Evolutionary conservation across 192 early-diverging fungal genomes (phyloP).

Genomic region (Spizellomyces sp.): DNA sequence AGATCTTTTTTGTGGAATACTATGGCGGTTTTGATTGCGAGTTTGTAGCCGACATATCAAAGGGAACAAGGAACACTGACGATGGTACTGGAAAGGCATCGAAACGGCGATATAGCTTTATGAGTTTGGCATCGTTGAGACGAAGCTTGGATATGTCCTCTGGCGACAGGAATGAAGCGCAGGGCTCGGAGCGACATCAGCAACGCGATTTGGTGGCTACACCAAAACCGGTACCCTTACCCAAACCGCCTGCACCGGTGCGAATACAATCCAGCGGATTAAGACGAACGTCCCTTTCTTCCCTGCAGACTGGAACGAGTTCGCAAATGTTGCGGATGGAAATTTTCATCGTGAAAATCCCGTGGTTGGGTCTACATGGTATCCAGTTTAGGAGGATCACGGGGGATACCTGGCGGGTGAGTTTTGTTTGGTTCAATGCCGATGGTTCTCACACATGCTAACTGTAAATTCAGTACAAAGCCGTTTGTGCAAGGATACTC

Average conservation of each 20-base stretch:
- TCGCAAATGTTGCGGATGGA: slow-evolving; percentile 27
- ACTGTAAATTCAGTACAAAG: too few relatives aligned
- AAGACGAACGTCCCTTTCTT: background rate
- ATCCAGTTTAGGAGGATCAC: slow-evolving; percentile 29
- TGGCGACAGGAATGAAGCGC: background rate
- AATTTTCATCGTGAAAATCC: slow-evolving; percentile 34
- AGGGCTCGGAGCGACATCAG: too few relatives aligned
- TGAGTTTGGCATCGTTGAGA: background rate
- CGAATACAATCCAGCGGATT: background rate
- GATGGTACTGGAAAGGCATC: background rate
- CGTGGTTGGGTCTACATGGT: slow-evolving; percentile 28
- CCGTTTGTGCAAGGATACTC: too few relatives aligned
- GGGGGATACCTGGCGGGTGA: slow-evolving; percentile 34
- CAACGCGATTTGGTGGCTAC: background rate
- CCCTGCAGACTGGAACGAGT: background rate
- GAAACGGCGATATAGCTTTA: background rate
- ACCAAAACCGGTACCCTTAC: background rate
- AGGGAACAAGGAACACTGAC: background rate
- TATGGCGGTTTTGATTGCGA: slow-evolving; percentile 37
- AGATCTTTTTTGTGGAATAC: slow-evolving; percentile 25
- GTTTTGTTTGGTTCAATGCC: slow-evolving; percentile 1
- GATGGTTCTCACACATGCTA: too few relatives aligned
- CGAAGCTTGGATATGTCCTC: background rate
- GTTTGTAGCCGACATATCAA: background rate
- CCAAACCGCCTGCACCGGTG: background rate